Percentiles rank a stretch among this genome's conserved stretches.
These are phyloP conservation scores for Tetrahymena borealis DNA, from an alignment of 73 alveolate genomes.

Conservation along the genomic window DNA sequence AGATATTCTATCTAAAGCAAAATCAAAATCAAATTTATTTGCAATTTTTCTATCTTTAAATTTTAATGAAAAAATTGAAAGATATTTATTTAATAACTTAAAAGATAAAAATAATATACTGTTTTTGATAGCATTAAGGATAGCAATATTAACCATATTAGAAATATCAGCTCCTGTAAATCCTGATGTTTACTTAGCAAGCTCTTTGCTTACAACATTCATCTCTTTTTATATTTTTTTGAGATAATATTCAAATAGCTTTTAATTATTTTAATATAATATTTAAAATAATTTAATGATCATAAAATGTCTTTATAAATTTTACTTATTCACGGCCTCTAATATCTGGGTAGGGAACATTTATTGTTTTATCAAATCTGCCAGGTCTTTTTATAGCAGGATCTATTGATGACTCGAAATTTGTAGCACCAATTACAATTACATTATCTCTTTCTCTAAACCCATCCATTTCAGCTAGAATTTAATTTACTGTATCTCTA, in stretches of 20 bases:
- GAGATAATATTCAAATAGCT: conserved; percentile 58
- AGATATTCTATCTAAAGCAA: conserved; percentile 70
- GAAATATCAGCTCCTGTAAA: conserved; percentile 86
- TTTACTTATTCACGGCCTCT: conserved; percentile 73
- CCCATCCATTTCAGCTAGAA: conserved; percentile 76
- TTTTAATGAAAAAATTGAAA: too few species aligned
- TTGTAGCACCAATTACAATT: conserved; percentile 85
- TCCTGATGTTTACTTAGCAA: conserved; percentile 90
- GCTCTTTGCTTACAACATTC: conserved; percentile 49
- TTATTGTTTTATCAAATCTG: conserved; percentile 85
- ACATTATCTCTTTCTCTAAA: conserved; percentile 68
- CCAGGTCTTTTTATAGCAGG: conserved; percentile 85
- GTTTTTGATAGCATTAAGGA: conserved; percentile 64
- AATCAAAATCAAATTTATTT: conserved; percentile 47
- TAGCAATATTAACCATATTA: conserved; percentile 66
- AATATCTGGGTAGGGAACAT: conserved; percentile 81
- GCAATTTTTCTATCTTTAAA: conserved; percentile 8
- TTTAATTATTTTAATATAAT: neutral
- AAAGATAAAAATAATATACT: neutral
- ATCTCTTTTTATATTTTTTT: conserved; percentile 45
- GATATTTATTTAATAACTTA: neutral
- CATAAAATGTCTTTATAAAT: neutral
- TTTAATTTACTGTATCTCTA: conserved; percentile 60
- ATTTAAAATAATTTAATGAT: neutral
- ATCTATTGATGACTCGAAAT: conserved; percentile 77